Evolutionary conservation across 2,329 filamentous ascomycete species (phyloP).

Genomic region (Trichoderma atroviride): DNA sequence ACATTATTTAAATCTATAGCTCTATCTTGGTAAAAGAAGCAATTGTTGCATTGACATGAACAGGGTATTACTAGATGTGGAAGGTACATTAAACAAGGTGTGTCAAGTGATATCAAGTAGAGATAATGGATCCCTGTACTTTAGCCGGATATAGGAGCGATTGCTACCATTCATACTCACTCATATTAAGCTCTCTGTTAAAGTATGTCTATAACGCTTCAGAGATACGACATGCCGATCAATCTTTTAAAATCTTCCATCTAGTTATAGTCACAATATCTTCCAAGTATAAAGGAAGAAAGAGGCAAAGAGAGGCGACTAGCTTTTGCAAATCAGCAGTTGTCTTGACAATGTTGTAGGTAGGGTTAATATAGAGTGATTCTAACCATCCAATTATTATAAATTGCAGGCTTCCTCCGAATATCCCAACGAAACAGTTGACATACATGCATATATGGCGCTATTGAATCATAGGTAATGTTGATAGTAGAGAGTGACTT

Average conservation of each 20-base stretch:
- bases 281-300: background rate
- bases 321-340: background rate
- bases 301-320: background rate
- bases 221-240: background rate
- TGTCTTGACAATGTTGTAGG: background rate
- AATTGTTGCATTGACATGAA: background rate
- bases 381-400: background rate
- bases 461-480: background rate
- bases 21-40: background rate
- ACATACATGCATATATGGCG: background rate
- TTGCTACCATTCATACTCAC: background rate
- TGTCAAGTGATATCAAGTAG: slow-evolving; percentile 7
- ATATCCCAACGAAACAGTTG: background rate
- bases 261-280: background rate
- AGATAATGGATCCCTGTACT: background rate
- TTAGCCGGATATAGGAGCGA: background rate
- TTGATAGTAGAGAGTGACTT: background rate
- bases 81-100: slow-evolving; percentile 8
- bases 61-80: background rate
- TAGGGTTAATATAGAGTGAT: background rate
- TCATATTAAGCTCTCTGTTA: background rate
- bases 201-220: background rate
- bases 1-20: background rate
- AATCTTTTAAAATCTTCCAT: background rate
- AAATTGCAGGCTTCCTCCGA: background rate